Evolutionary conservation across 805 yeast species (phyloP), one percentile per base, ranked within the genome.

Genomic region (Metschnikowia arizonensis): DNA sequence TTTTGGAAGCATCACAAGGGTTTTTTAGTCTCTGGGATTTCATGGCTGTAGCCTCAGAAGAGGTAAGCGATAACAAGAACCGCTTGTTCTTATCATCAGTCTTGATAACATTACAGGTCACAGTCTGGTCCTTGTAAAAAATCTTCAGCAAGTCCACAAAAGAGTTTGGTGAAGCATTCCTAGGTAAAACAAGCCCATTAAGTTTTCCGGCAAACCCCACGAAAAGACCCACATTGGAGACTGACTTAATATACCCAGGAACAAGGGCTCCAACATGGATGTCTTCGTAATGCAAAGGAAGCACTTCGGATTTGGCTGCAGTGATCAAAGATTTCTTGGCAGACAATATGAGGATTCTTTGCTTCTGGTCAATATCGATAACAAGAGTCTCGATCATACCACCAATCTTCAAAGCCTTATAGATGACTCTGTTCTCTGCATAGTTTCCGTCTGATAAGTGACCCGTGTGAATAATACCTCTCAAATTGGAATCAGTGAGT

Each of bases 161-260:
- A 33, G 70, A 74, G 40, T 74, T 73, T 28, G 76, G 77, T 4
- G 81, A 72, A 18, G 85, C 85, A 55, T 83, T 81, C 58, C 83
- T 81, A 45, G 90, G 85, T 49, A 87, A 76, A 3, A 88, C 85
- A 52, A 91, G 74, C 42, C 97, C 98, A 26, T 88, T 86, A 51
- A 91, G 77, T 44, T 77, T 78, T 51, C 85, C 84, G 46, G 83
- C 88, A 64, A 91, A 91, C 0, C 83, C 78, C 47, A 91, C 85
- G 61, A 91, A 91, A 10, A 88, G 71, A 52, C 98, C 98, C 60
- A 76, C 75, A 36, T 74, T 76, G n/a, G 95, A 86, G 15, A 84
- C 79, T 15, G 89, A 82, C 53, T 81, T 84, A 32, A 91, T 79
- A 61, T 73, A 90, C 34, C 98, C 99, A 46, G 78, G 75, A 42